Base-by-base conservation (phyloP, 805 yeast genomes). In the Clavispora fructus region DNA sequence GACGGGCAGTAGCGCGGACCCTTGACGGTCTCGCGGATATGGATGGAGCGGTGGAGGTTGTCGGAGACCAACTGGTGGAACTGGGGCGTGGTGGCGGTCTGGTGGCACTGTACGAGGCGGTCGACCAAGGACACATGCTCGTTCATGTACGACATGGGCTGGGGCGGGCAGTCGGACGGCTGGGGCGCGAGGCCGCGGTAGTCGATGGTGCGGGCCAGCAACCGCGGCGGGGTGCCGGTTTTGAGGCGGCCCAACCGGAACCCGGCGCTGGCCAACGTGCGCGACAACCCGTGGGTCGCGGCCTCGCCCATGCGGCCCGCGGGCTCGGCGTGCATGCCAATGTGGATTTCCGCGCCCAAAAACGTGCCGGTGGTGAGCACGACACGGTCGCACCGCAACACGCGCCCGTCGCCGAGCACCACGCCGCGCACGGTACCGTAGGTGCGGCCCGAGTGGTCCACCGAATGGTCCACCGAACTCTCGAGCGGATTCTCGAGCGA, bases 1-100 rank as follows among this genome's bases (percentile, higher is more conserved):
- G 98, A 92, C 0, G 99, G 99, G 65, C 99, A 94, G 63, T 94
- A 94, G 27, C 99, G 69, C 2, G 99, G 99, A 0, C 99, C 99
- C 56, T 87, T 87, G 6, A 92, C 96, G 0, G 95, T 85, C 65
- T 94, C 98, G 49, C 91, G 69, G 29, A 94, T 92, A 63, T 94
- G 99, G 7, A 94, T 80, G 5, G 96, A 83, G 57, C 86, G 79
- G 60, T 87, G 85, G 40, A 94, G 70, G 59, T 94, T 92, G 0
- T 73, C 65, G 12, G 81, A 67, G 17, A 94, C 71, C 35, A 88
- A 66, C 1, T 82, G 75, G 60, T 91, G 97, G 46, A 95, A 69
- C 35, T 74, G 79, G 0, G 80, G 77, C 0, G 89, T 90, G 0
- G 99, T 94, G 30, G 72, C 61, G 0, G 99, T 91, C 43, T 84